Conservation (phyloP, 2,329 filamentous ascomycete genomes). For the Colletotrichum chrysophilum region DNA sequence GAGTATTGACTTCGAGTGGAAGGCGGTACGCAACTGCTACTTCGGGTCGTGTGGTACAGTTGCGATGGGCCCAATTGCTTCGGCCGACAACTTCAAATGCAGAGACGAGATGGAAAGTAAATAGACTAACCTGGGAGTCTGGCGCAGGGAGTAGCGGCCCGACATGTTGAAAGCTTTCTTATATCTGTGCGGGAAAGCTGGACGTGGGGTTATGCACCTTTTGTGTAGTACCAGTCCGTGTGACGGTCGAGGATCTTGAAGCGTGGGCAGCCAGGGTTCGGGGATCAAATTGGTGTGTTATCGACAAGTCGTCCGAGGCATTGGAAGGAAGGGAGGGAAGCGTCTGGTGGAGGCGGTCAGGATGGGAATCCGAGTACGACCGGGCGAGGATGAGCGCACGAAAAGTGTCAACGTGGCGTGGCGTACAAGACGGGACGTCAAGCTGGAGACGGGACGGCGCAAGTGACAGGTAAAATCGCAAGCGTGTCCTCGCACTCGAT, state of each 20-base stretch:
- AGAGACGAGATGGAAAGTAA: not conserved
- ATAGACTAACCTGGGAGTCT: conserved; percentile 39
- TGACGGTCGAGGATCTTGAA: not conserved
- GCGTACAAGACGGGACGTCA: conserved; percentile 6
- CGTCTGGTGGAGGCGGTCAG: not conserved
- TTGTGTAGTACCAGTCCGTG: conserved; percentile 21
- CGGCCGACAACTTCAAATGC: not conserved
- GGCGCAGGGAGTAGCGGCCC: conserved; percentile 41
- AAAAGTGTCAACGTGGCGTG: not conserved
- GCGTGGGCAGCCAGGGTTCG: not conserved
- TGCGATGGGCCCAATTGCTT: not conserved
- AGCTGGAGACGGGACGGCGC: not conserved
- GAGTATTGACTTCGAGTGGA: not conserved
- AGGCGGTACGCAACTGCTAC: not conserved
- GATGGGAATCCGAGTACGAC: conserved; percentile 13
- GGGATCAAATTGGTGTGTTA: not conserved
- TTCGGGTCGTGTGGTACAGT: not conserved
- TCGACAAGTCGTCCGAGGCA: not conserved
- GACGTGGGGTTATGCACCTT: conserved; percentile 18
- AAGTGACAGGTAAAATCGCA: conserved; percentile 4
- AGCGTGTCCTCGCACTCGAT: conserved; percentile 8
- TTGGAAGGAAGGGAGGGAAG: not conserved
- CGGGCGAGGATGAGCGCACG: not conserved
- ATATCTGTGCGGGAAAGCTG: not conserved
- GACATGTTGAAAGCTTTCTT: conserved; percentile 33